phyloP scores from a whole-genome alignment of 2,329 filamentous ascomycete species.

The Sclerotinia minor region DNA sequence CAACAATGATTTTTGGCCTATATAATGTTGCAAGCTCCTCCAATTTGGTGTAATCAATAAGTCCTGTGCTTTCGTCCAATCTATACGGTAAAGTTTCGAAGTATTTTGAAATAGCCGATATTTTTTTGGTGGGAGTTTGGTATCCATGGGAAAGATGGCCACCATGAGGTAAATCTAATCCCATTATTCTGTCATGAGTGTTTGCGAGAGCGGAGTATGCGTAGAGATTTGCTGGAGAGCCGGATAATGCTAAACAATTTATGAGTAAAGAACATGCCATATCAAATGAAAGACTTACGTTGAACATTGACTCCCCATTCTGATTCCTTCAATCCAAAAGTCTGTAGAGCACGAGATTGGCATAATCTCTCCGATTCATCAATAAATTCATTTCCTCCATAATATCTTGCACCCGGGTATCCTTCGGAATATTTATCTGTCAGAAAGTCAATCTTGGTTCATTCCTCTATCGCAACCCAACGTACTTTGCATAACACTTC shows the following conservation, averaged over 20 bases:
- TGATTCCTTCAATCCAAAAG: slow-evolving; percentile 78
- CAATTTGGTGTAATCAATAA: slow-evolving; percentile 92
- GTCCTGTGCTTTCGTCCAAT: slow-evolving; percentile 82
- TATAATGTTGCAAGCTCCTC: slow-evolving; percentile 86
- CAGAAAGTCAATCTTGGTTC: slow-evolving; percentile 44
- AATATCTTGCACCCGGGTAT: slow-evolving; percentile 94
- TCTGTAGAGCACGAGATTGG: slow-evolving; percentile 84
- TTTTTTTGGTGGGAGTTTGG: slow-evolving; percentile 90
- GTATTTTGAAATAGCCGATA: slow-evolving; percentile 98
- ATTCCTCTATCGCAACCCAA: slow-evolving; percentile 38
- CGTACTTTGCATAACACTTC: slow-evolving; percentile 92
- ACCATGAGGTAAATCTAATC: slow-evolving; percentile 92
- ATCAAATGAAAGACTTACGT: slow-evolving; percentile 51
- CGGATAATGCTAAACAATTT: slow-evolving; percentile 39
- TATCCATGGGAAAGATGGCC: slow-evolving; percentile 97
- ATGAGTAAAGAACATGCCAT: slow-evolving; percentile 28
- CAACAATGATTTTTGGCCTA: slow-evolving; percentile 92
- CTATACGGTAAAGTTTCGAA: slow-evolving; percentile 98
- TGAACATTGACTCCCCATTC: slow-evolving; percentile 98
- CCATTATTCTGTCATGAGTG: slow-evolving; percentile 94
- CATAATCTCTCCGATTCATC: slow-evolving; percentile 87
- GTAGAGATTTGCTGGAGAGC: slow-evolving; percentile 71
- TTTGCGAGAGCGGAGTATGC: slow-evolving; percentile 93
- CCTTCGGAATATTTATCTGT: slow-evolving; percentile 97
- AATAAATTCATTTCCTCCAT: slow-evolving; percentile 95